phyloP scores from a whole-genome alignment of 345 rosid species.

The Gossypium sturtianum region DNA sequence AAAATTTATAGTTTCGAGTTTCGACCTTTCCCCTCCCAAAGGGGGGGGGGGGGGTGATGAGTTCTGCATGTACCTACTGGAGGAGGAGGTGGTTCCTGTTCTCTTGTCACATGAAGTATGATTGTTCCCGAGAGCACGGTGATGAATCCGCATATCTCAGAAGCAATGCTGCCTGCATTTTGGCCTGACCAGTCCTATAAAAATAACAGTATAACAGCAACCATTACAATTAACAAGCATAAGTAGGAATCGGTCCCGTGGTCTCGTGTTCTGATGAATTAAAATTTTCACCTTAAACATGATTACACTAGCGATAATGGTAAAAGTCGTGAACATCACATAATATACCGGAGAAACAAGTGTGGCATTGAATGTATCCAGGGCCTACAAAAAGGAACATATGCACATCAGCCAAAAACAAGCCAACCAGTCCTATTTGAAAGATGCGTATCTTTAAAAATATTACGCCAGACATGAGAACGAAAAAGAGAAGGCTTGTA shows the following conservation, averaged over 20 bases:
- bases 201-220: constrained; percentile 8
- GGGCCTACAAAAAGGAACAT: constrained; percentile 42
- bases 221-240: background rate
- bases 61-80: constrained; percentile 39
- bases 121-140: constrained; percentile 81
- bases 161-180: constrained; percentile 60
- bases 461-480: background rate
- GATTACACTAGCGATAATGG: constrained; percentile 73
- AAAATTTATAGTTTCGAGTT: background rate
- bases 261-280: constrained; percentile 4
- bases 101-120: constrained; percentile 78
- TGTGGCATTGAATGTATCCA: constrained; percentile 61
- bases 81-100: constrained; percentile 57
- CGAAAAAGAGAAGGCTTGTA: background rate
- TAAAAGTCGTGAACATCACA: constrained; percentile 88
- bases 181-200: constrained; percentile 90
- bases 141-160: constrained; percentile 87
- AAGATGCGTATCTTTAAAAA: background rate
- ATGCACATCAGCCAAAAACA: background rate
- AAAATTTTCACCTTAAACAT: constrained; percentile 69
- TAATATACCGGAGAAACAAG: constrained; percentile 13
- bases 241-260: background rate
- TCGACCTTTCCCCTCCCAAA: background rate
- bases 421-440: background rate
- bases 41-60: background rate